phyloP scores from a whole-genome alignment of 257 asterid species.

The Nicotiana obtusifolia region DNA sequence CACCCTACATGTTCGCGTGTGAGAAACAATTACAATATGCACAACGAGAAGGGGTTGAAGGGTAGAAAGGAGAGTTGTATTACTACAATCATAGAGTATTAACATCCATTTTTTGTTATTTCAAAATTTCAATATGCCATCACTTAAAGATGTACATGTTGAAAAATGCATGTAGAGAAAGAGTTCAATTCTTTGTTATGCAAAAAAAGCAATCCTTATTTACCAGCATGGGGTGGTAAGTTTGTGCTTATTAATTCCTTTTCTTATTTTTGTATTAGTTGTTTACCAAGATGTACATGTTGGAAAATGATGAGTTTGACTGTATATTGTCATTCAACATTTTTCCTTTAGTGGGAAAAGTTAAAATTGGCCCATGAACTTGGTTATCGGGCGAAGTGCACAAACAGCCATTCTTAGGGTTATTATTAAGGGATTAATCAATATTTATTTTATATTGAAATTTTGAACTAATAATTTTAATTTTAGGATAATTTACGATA shows the following conservation, averaged over 20 bases:
- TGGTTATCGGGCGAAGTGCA: not conserved
- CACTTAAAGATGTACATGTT: conserved; percentile 14
- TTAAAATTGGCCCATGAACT: not conserved
- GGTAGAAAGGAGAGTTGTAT: conserved; percentile 20
- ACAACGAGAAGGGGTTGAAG: not conserved
- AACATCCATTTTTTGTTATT: conserved; percentile 27
- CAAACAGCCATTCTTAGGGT: no score
- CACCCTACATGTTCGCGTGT: not conserved
- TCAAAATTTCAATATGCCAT: conserved; percentile 23
- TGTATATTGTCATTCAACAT: not conserved
- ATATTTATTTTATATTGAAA: no score
- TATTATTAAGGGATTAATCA: no score
- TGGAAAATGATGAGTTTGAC: not conserved
- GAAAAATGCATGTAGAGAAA: not conserved
- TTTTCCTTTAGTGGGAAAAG: not conserved
- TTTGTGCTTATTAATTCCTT: not conserved
- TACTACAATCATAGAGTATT: conserved; percentile 21
- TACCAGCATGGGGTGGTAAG: not conserved
- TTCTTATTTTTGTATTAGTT: not conserved
- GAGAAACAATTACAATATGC: not conserved
- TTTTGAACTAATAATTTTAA: no score
- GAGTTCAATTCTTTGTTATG: not conserved
- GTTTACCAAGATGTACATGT: not conserved
- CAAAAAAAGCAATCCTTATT: not conserved
- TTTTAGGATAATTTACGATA: no score